A percentile compares a stretch with the other conserved stretches of the same genome.
These are phyloP conservation scores for Vitis hybrid DNA, from an alignment of 177 flowering plant species.

Conservation along the genomic window DNA sequence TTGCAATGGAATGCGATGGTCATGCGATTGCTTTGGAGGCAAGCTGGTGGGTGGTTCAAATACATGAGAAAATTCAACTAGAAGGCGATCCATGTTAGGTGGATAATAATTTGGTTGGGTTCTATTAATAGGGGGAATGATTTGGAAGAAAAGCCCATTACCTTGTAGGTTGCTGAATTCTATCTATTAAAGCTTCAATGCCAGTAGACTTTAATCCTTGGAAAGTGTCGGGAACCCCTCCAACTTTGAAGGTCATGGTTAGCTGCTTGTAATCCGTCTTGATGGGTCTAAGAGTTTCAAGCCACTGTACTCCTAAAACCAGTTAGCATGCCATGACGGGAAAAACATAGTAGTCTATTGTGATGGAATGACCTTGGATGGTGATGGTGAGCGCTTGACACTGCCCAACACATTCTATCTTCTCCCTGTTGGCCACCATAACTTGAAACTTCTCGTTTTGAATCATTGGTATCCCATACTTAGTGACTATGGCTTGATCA, in stretches of 20 bases:
- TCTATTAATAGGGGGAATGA: no score
- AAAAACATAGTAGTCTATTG: not conserved
- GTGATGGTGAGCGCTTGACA: constrained; percentile 1
- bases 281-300: constrained; percentile 5
- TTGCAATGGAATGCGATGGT: constrained; percentile 5
- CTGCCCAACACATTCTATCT: not conserved
- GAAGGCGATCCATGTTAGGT: not conserved
- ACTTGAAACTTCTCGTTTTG: not conserved
- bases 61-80: not conserved
- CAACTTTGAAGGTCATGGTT: constrained; percentile 1
- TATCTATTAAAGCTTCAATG: not conserved
- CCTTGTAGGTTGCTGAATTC: not conserved
- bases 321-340: not conserved
- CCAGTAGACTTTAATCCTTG: not conserved
- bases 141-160: constrained; percentile 3
- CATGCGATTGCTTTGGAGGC: constrained; percentile 7
- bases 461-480: not conserved
- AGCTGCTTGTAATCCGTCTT: not conserved
- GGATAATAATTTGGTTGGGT: not conserved
- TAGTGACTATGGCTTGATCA: not conserved
- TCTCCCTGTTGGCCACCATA: not conserved
- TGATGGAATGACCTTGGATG: not conserved
- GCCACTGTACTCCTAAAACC: not conserved
- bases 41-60: not conserved
- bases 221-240: not conserved